Conservation (phyloP, 1,139 yeast genomes). For the Geotrichum reessii region DNA sequence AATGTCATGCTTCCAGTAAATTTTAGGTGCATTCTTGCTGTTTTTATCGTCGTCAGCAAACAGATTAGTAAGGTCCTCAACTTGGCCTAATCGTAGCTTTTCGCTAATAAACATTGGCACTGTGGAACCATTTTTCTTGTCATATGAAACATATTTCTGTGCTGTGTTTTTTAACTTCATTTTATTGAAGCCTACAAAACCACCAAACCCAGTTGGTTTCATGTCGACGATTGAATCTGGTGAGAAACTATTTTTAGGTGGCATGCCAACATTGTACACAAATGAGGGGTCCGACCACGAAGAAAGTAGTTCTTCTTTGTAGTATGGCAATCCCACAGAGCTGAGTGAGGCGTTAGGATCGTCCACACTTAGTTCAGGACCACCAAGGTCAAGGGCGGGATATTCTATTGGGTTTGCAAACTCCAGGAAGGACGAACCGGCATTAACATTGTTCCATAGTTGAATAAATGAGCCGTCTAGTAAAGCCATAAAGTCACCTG, state of each 20-base stretch:
- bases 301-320: conserved; percentile 69
- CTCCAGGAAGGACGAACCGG: conserved; percentile 40
- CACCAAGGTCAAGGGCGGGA: conserved; percentile 37
- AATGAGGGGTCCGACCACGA: conserved; percentile 48
- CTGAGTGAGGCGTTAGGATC: conserved; percentile 55
- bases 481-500: conserved; percentile 74
- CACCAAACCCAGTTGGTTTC: conserved; percentile 29
- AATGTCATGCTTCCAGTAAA: conserved; percentile 69
- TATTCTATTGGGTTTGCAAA: conserved; percentile 49
- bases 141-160: conserved; percentile 45
- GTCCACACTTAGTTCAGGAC: conserved; percentile 39
- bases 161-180: conserved; percentile 37
- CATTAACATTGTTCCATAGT: conserved; percentile 55
- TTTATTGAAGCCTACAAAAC: conserved; percentile 49
- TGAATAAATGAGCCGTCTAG: conserved; percentile 61
- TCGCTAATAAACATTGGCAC: conserved; percentile 74
- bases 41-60: conserved; percentile 26
- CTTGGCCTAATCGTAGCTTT: conserved; percentile 36
- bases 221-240: conserved; percentile 28
- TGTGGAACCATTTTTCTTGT: conserved; percentile 32
- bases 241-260: conserved; percentile 22
- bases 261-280: conserved; percentile 34
- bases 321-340: conserved; percentile 80
- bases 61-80: conserved; percentile 25
- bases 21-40: conserved; percentile 49